phyloP scores from a whole-genome alignment of 2,329 filamentous ascomycete species.

The Dactylellina leptospora region DNA sequence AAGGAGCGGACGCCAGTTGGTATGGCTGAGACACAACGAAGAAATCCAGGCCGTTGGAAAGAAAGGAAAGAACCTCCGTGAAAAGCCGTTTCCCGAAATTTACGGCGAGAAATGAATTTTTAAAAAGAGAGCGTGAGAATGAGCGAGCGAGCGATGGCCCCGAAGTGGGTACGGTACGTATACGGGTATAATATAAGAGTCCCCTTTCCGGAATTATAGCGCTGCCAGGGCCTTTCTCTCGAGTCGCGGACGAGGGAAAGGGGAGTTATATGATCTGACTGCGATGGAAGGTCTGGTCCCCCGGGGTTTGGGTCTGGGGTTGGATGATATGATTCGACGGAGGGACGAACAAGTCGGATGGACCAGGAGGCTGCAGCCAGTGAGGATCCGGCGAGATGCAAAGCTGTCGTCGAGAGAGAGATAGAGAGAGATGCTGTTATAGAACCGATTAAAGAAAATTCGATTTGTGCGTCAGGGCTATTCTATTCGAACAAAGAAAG shows the following conservation, averaged over 20 bases:
- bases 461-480: constrained; percentile 7
- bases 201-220: constrained; percentile 40
- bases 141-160: too few species aligned
- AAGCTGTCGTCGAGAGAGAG: background rate
- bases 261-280: constrained; percentile 13
- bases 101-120: constrained; percentile 8
- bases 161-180: background rate
- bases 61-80: background rate
- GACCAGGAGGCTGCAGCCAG: background rate
- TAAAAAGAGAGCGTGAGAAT: too few species aligned
- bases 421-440: background rate
- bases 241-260: constrained; percentile 4
- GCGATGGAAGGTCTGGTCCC: background rate
- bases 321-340: constrained; percentile 6
- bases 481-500: constrained; percentile 36
- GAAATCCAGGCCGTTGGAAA: background rate
- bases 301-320: background rate
- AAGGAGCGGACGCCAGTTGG: constrained; percentile 45
- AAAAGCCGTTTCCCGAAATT: background rate
- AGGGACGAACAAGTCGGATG: background rate
- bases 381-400: background rate
- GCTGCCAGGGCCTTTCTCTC: background rate
- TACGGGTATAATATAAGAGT: constrained; percentile 14
- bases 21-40: constrained; percentile 22
- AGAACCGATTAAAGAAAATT: constrained; percentile 1